A percentile compares a stretch with the other conserved stretches of the same genome.
These are phyloP conservation scores for Iberis pinnata DNA, from an alignment of 345 rosid species.

Conservation along the genomic window DNA sequence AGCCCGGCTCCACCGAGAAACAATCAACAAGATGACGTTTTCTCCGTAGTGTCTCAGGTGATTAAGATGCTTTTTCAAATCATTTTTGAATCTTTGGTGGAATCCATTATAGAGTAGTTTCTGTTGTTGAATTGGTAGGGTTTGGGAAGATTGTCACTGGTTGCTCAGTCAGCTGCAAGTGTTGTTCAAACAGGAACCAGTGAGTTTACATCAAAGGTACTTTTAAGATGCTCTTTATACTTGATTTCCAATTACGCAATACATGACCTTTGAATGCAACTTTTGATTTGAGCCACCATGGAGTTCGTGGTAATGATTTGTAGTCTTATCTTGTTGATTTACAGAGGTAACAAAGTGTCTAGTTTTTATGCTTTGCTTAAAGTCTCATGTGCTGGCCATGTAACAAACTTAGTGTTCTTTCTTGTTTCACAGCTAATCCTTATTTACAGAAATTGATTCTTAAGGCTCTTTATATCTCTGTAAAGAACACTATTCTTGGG, in stretches of 20 bases:
- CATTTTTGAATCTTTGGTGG: not conserved
- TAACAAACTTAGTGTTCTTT: no score
- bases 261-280: not conserved
- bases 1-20: conserved; percentile 45
- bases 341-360: not conserved
- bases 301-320: no score
- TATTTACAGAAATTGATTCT: no score
- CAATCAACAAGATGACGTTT: conserved; percentile 61
- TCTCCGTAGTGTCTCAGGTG: conserved; percentile 79
- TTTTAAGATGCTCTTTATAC: not conserved
- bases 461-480: not conserved
- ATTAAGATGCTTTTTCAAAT: conserved; percentile 1
- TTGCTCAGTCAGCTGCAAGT: conserved; percentile 54
- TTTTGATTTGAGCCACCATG: no score
- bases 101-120: not conserved
- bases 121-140: conserved; percentile 42
- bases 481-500: no score
- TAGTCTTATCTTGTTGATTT: no score
- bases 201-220: conserved; percentile 24
- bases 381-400: not conserved
- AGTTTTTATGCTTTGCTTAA: not conserved
- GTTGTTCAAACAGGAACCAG: conserved; percentile 44
- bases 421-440: no score
- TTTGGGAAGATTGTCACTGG: conserved; percentile 73
- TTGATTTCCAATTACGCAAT: not conserved